Evolutionary conservation across 2,329 filamentous ascomycete genomes (phyloP).

Genomic region (Sclerotinia subarctica): DNA sequence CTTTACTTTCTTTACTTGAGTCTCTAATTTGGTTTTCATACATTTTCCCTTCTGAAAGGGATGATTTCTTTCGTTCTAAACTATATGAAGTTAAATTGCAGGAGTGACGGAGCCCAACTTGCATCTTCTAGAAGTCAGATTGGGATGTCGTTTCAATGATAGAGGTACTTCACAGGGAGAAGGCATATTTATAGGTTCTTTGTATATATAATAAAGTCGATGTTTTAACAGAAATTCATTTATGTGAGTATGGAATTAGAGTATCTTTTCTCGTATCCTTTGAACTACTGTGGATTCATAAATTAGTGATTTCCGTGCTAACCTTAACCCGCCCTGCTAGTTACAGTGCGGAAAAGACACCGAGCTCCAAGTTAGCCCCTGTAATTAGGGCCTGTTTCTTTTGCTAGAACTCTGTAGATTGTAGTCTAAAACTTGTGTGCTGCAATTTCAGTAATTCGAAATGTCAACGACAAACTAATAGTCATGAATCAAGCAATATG

Average conservation of each 20-base stretch:
- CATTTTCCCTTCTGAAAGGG: neutral
- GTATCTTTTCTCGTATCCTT: slow-evolving; percentile 3
- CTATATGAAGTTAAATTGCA: neutral
- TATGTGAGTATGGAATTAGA: slow-evolving; percentile 11
- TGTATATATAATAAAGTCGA: neutral
- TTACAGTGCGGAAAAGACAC: neutral
- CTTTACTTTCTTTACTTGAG: neutral
- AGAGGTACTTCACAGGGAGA: neutral
- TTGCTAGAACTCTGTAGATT: slow-evolving; percentile 4
- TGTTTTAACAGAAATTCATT: neutral
- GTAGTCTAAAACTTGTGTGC: neutral
- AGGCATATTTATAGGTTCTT: neutral
- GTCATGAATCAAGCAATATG: neutral
- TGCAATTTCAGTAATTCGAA: neutral
- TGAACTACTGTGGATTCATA: neutral
- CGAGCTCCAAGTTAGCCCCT: neutral
- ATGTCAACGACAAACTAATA: neutral
- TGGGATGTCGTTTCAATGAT: neutral
- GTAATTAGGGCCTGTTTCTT: neutral
- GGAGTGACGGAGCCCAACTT: slow-evolving; percentile 3
- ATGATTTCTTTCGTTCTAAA: neutral
- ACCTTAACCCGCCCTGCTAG: neutral
- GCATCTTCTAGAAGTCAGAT: neutral
- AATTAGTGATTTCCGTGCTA: slow-evolving; percentile 6
- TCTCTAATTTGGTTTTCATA: neutral